Percentiles rank a stretch among this genome's conserved stretches.
Evolutionary conservation across 139 green algal genomes (phyloP).

Genomic region (Closterium sp.): DNA sequence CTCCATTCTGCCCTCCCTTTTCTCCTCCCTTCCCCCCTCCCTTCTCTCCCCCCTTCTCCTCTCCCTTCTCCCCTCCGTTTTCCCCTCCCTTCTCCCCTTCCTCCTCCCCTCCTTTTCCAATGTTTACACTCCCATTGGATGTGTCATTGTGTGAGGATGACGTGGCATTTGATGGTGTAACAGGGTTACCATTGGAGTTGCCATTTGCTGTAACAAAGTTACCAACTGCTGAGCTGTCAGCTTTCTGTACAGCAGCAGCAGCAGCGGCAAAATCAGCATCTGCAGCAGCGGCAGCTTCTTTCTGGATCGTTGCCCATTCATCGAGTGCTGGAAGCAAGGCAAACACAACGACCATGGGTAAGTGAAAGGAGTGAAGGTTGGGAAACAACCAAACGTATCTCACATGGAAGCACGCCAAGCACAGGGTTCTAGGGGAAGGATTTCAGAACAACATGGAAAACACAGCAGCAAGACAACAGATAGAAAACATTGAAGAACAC

Average conservation of each 20-base stretch:
- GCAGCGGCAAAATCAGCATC: too few species aligned
- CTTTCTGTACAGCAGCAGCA: neutral
- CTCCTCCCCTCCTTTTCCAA: too few species aligned
- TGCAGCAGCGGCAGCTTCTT: neutral
- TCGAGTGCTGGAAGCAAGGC: neutral
- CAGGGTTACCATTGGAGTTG: neutral
- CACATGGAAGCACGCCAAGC: too few species aligned
- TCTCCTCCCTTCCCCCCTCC: neutral
- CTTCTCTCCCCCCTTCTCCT: neutral
- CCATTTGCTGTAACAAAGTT: neutral
- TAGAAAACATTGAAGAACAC: too few species aligned
- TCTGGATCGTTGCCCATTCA: neutral
- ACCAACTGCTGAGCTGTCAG: neutral
- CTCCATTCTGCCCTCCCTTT: neutral
- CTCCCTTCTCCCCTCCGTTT: neutral
- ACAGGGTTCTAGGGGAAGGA: too few species aligned
- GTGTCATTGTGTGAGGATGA: neutral
- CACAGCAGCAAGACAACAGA: too few species aligned
- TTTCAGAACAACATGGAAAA: too few species aligned
- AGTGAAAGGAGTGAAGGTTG: neutral
- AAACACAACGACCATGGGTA: neutral
- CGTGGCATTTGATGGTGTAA: neutral
- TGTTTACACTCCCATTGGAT: neutral
- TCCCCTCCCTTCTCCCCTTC: neutral
- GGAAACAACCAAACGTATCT: too few species aligned